Percentiles rank a stretch among this genome's conserved stretches.
phyloP scores from a whole-genome alignment of 306 rosid species.

The Potentilla sterilis region DNA sequence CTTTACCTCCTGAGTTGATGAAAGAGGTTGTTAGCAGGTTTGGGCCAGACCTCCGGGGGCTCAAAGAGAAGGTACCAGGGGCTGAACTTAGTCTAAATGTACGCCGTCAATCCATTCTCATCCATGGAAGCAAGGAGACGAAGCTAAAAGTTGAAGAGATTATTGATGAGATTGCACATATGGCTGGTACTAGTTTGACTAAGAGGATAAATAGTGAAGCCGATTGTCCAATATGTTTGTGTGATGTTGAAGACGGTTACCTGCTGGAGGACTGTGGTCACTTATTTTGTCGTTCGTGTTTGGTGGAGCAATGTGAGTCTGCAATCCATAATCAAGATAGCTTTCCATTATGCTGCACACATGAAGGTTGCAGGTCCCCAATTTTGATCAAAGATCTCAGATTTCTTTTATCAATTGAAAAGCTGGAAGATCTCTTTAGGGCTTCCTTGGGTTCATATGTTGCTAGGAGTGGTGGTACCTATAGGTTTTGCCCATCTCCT shows the following conservation, averaged over 20 bases:
- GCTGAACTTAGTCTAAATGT: slow-evolving; percentile 58
- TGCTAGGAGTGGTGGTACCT: slow-evolving; percentile 48
- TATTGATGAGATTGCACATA: slow-evolving; percentile 46
- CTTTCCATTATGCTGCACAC: slow-evolving; percentile 72
- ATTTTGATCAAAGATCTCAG: slow-evolving; percentile 59
- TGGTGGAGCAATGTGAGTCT: slow-evolving; percentile 82
- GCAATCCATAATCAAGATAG: slow-evolving; percentile 65
- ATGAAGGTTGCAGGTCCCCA: slow-evolving; percentile 47
- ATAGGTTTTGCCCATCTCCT: slow-evolving; percentile 87
- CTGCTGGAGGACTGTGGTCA: slow-evolving; percentile 77
- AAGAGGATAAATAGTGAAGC: slow-evolving; percentile 37
- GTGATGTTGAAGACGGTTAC: slow-evolving; percentile 75
- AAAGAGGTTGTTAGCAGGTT: slow-evolving; percentile 73
- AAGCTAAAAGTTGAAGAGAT: slow-evolving; percentile 64
- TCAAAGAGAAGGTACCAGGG: slow-evolving; percentile 69
- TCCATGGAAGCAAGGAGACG: slow-evolving; percentile 62
- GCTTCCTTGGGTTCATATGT: slow-evolving; percentile 85
- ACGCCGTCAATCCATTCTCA: slow-evolving; percentile 46
- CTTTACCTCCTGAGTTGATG: slow-evolving; percentile 75
- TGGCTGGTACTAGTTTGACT: slow-evolving; percentile 30
- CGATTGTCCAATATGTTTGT: slow-evolving; percentile 81
- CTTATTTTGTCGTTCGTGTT: slow-evolving; percentile 62
- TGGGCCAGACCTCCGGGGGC: slow-evolving; percentile 77
- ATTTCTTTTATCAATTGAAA: slow-evolving; percentile 49
- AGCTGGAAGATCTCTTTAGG: slow-evolving; percentile 85